A percentile compares a stretch with the other conserved stretches of the same genome.
Conservation (phyloP, 2,329 filamentous ascomycete species). For the Pyrenophora graminea region DNA sequence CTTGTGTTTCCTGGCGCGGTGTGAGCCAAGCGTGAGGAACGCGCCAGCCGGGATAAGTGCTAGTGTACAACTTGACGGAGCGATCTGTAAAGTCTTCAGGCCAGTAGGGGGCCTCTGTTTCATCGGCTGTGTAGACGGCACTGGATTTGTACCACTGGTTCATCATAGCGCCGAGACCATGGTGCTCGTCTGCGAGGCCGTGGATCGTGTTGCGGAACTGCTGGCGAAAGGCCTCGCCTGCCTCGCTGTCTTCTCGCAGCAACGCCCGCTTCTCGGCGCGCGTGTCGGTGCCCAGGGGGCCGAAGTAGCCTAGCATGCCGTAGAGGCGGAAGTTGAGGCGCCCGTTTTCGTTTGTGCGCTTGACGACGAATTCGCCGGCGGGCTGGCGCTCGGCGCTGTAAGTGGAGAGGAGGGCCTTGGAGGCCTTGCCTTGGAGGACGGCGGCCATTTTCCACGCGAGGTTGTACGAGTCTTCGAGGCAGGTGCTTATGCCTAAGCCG, state of each 20-base stretch:
- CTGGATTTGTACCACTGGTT: slow-evolving; percentile 8
- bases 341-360: slow-evolving; percentile 9
- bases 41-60: slow-evolving; percentile 6
- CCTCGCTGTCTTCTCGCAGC: neutral
- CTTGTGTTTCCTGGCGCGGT: neutral
- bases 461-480: slow-evolving; percentile 65
- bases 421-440: slow-evolving; percentile 3
- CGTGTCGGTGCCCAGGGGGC: neutral
- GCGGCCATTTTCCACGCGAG: slow-evolving; percentile 56
- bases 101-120: slow-evolving; percentile 1
- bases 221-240: neutral
- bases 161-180: slow-evolving; percentile 10
- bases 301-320: neutral
- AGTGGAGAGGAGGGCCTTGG: neutral
- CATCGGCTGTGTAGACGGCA: slow-evolving; percentile 5
- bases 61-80: slow-evolving; percentile 4
- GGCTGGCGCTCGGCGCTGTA: slow-evolving; percentile 8
- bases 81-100: neutral
- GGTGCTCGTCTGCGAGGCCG: slow-evolving; percentile 1
- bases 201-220: slow-evolving; percentile 1
- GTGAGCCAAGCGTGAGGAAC: slow-evolving; percentile 1
- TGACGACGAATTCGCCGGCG: slow-evolving; percentile 5
- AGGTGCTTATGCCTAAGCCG: slow-evolving; percentile 70
- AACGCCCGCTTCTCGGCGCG: neutral
- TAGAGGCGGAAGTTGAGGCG: slow-evolving; percentile 4